phyloP scores from a whole-genome alignment of 148 eudicot genomes.

The Silene latifolia region DNA sequence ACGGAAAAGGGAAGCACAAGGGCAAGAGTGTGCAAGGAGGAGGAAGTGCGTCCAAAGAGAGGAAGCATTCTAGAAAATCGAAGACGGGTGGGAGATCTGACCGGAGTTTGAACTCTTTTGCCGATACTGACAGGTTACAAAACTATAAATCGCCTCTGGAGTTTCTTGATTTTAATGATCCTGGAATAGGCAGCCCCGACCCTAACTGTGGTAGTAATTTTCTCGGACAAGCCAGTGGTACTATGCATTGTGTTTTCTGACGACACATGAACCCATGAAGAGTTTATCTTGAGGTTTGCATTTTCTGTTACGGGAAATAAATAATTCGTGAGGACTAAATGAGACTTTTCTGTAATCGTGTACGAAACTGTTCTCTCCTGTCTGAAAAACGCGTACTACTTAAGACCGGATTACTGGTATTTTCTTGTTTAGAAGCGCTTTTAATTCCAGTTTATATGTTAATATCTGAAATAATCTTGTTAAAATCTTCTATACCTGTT shows the following conservation, averaged over 20 bases:
- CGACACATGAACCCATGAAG: conserved; percentile 35
- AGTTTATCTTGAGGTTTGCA: neutral
- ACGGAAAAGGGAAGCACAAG: conserved; percentile 64
- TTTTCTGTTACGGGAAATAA: conserved; percentile 17
- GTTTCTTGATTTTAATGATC: conserved; percentile 38
- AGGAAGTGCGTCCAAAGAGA: conserved; percentile 47
- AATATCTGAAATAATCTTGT: neutral
- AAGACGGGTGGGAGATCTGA: conserved; percentile 26
- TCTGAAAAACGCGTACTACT: neutral
- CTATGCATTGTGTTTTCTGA: conserved; percentile 57
- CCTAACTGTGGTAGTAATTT: conserved; percentile 59
- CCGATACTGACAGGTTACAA: conserved; percentile 21
- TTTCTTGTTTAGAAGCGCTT: neutral
- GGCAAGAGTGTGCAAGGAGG: conserved; percentile 44
- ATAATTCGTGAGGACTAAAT: conserved; percentile 11
- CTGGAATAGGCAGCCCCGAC: conserved; percentile 40
- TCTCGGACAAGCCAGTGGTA: conserved; percentile 44
- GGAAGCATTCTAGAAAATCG: conserved; percentile 42
- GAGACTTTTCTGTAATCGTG: neutral
- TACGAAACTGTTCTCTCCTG: neutral
- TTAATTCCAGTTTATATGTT: neutral
- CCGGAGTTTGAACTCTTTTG: conserved; percentile 26
- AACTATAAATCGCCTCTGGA: conserved; percentile 24
- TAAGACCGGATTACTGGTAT: neutral
- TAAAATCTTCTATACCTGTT: neutral